Evolutionary conservation across 2,329 filamentous ascomycete genomes (phyloP), one percentile per base, ranked within the genome.

Genomic region (Ceratocystis smalleyi): DNA sequence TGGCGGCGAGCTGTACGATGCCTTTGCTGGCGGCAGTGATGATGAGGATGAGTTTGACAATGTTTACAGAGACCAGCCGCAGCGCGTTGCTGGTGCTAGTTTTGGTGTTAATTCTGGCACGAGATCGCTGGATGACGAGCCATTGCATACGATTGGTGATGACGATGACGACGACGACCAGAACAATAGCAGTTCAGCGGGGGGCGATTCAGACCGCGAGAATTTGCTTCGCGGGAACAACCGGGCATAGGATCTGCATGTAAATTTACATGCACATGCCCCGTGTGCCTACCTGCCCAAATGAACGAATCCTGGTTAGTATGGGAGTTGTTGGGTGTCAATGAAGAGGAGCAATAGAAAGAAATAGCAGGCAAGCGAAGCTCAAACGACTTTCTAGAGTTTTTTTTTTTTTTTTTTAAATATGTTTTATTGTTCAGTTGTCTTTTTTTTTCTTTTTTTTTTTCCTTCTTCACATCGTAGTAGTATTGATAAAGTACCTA

Each of bases 1-100:
- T 22, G 94, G 90, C 1, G 91, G 92, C 32, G 92, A 97, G 76
- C 77, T 99, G 55, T 99, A 99, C 73, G 94, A 99, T 77, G 94
- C 94, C 3, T 99, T 99, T 79, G 94, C 94, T 0, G 91, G 89
- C 17, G 92, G 91, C 62, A 84, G 82, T 67, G 81, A 82, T 27
- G 92, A 92, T 65, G 91, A 62, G 12, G 76, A 61, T 27, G 64
- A 77, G 30, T 72, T 75, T 49, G 74, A 75, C 2, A 71, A 79
- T 65, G 72, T 71, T 57, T 77, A 77, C 43, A 77, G 76, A 15
- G 77, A 78, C 45, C 65, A 66, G 64, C 66, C 68, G 57, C 55
- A 59, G 45, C 40, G 30, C n/a, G n/a, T 59, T 60, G 55, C 22
- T 32, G 30, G 47, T 10, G 54, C n/a, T 27, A 22, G 35, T 45